A percentile compares a stretch with the other conserved stretches of the same genome.
These are phyloP conservation scores for Galeopsis tetrahit DNA, from an alignment of 257 asterid species.

Conservation along the genomic window DNA sequence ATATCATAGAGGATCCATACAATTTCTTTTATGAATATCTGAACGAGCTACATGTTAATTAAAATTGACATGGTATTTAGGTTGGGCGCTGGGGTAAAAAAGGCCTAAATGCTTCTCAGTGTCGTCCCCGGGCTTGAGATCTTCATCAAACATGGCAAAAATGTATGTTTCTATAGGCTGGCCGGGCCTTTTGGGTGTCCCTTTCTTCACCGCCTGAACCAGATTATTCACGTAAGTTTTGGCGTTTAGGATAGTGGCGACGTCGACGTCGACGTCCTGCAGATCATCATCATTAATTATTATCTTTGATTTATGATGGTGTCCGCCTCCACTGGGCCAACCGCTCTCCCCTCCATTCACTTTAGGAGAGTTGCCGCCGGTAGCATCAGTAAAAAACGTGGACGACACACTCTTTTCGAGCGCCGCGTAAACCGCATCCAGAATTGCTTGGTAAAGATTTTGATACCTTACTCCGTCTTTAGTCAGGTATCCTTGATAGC, in stretches of 20 bases:
- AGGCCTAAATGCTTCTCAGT: slow-evolving; percentile 28
- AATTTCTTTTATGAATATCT: too few species aligned
- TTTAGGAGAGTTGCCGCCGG: too few species aligned
- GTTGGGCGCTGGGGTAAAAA: neutral
- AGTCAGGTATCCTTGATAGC: neutral
- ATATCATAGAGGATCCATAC: too few species aligned
- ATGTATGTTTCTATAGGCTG: slow-evolving; percentile 34
- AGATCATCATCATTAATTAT: too few species aligned
- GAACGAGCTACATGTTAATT: too few species aligned
- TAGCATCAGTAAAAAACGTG: neutral
- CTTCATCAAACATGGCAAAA: slow-evolving; percentile 39
- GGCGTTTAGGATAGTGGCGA: neutral
- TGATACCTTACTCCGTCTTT: neutral
- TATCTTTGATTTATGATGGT: too few species aligned
- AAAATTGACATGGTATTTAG: slow-evolving; percentile 25
- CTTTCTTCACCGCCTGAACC: slow-evolving; percentile 31
- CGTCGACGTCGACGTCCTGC: too few species aligned
- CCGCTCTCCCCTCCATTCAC: neutral
- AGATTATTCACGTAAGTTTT: slow-evolving; percentile 29
- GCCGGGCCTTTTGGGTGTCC: slow-evolving; percentile 29
- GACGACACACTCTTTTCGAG: slow-evolving; percentile 14
- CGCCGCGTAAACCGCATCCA: slow-evolving; percentile 25
- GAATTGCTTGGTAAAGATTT: slow-evolving; percentile 28
- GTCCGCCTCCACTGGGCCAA: too few species aligned
- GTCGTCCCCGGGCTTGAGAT: slow-evolving; percentile 10